Percentiles rank a stretch among this genome's conserved stretches.
Conservation (phyloP, 768 basidiomycete genomes). For the Candolleomyces eurysporus region DNA sequence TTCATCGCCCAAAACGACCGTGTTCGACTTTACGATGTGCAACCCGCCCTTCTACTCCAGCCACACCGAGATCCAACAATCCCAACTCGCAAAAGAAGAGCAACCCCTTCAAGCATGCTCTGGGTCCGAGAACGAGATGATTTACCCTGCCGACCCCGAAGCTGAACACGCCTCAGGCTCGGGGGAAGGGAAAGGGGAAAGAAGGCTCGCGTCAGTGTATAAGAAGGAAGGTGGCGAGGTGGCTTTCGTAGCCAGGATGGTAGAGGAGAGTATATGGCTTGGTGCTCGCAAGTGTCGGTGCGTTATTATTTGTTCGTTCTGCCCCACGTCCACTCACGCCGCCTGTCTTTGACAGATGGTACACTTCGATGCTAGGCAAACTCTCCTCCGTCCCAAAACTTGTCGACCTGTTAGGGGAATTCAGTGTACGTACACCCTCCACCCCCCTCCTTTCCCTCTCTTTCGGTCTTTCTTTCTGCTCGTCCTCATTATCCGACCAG, state of each 20-base stretch:
- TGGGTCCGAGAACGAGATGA: conserved; percentile 84
- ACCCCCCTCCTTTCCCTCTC: neutral
- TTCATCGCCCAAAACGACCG: conserved; percentile 21
- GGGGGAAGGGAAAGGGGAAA: too few species aligned
- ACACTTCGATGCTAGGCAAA: conserved; percentile 90
- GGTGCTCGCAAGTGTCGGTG: conserved; percentile 13
- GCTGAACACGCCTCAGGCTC: neutral
- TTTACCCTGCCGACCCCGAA: conserved; percentile 45
- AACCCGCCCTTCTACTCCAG: conserved; percentile 96
- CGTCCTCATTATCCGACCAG: too few species aligned
- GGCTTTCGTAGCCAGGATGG: conserved; percentile 73
- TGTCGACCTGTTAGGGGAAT: conserved; percentile 49
- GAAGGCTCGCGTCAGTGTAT: neutral
- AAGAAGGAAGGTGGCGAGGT: conserved; percentile 67
- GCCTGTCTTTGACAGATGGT: conserved; percentile 72
- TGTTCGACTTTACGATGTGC: conserved; percentile 83
- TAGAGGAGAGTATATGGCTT: conserved; percentile 63
- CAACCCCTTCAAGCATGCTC: conserved; percentile 74
- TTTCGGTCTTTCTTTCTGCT: neutral
- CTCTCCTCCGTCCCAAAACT: conserved; percentile 68
- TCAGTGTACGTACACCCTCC: conserved; percentile 30
- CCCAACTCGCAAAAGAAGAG: conserved; percentile 58
- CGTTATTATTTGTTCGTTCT: too few species aligned
- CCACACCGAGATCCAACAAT: conserved; percentile 58
- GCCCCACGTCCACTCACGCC: too few species aligned